phyloP scores from a whole-genome alignment of 495 filamentous ascomycete species.

The Chaetomium tenue region DNA sequence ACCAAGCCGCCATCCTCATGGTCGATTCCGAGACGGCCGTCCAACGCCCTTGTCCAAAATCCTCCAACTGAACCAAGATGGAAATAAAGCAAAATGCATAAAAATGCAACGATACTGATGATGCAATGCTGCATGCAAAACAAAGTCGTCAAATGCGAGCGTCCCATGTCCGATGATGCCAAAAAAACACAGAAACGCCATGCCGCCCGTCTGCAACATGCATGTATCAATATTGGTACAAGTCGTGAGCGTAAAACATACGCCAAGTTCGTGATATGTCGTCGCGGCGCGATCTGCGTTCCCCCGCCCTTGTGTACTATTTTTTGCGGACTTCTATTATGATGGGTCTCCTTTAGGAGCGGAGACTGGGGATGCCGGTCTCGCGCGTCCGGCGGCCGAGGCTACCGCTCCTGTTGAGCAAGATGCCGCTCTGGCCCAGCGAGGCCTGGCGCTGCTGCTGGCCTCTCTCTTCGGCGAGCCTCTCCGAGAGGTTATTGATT shows the following conservation, averaged over 20 bases:
- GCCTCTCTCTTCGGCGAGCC: slow-evolving; percentile 43
- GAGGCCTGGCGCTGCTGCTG: slow-evolving; percentile 44
- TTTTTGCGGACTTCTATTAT: background rate
- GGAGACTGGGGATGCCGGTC: slow-evolving; percentile 37
- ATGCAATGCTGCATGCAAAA: slow-evolving; percentile 8
- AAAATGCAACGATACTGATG: background rate
- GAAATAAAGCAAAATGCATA: background rate
- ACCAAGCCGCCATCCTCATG: background rate
- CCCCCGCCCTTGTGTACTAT: background rate
- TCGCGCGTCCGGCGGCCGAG: slow-evolving; percentile 42
- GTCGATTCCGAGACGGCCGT: background rate
- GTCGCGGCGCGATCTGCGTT: background rate
- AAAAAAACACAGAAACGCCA: slow-evolving; percentile 14
- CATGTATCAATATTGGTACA: slow-evolving; percentile 6
- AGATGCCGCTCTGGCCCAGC: slow-evolving; percentile 38
- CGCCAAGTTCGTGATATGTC: slow-evolving; percentile 8
- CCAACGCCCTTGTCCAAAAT: background rate
- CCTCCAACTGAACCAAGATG: background rate
- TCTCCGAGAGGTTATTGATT: slow-evolving; percentile 36
- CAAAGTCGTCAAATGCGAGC: slow-evolving; percentile 1
- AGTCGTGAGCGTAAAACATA: slow-evolving; percentile 2
- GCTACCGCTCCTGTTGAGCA: slow-evolving; percentile 45
- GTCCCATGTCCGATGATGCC: background rate
- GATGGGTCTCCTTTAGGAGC: background rate
- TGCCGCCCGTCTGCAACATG: background rate